phyloP scores from a whole-genome alignment of 768 basidiomycete genomes.

The Suillus alpinus region DNA sequence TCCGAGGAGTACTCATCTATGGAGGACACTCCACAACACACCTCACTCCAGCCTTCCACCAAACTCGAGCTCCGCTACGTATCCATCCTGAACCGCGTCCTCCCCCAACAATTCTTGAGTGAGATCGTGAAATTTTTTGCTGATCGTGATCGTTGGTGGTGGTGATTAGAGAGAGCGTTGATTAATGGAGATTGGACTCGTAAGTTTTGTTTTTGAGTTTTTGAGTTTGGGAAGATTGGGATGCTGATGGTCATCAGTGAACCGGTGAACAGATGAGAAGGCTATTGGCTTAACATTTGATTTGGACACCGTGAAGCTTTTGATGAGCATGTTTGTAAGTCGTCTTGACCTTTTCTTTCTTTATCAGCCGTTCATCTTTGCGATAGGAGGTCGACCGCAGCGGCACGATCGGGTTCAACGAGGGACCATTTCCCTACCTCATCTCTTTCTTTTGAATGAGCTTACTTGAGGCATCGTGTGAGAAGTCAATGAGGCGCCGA shows the following conservation, averaged over 20 bases:
- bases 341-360: neutral
- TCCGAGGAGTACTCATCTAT: too few species aligned
- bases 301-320: slow-evolving; percentile 80
- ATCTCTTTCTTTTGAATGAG: neutral
- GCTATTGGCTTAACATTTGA: slow-evolving; percentile 58
- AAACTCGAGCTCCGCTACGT: too few species aligned
- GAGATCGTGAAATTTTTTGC: neutral
- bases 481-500: slow-evolving; percentile 31
- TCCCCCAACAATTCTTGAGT: neutral
- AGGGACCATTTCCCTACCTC: slow-evolving; percentile 40
- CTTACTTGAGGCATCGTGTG: neutral
- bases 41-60: too few species aligned
- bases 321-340: slow-evolving; percentile 77
- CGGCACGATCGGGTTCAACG: slow-evolving; percentile 78
- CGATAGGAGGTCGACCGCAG: slow-evolving; percentile 64
- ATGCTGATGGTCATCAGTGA: neutral
- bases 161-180: slow-evolving; percentile 40
- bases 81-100: too few species aligned
- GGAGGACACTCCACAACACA: too few species aligned
- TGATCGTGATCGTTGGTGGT: neutral
- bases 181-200: slow-evolving; percentile 74
- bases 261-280: too few species aligned
- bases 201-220: slow-evolving; percentile 36
- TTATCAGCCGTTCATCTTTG: slow-evolving; percentile 1
- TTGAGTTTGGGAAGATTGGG: neutral